Percentiles rank a stretch among this genome's conserved stretches.
phyloP scores from a whole-genome alignment of 495 filamentous ascomycete genomes.

The Melanomma pulvis-pyrius region DNA sequence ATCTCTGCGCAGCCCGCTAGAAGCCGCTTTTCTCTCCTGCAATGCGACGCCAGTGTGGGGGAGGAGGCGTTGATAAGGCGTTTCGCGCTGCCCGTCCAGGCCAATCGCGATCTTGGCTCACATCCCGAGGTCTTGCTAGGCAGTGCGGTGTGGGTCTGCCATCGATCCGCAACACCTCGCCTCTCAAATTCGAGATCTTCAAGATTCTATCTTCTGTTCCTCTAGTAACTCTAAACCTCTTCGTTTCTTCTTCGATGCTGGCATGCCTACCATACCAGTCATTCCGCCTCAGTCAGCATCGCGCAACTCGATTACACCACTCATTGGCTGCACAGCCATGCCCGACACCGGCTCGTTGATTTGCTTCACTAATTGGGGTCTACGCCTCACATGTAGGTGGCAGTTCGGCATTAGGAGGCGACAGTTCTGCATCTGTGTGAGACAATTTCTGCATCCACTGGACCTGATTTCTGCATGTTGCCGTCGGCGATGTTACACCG shows the following conservation, averaged over 20 bases:
- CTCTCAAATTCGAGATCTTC: neutral
- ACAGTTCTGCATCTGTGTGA: no score
- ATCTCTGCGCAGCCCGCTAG: conserved; percentile 7
- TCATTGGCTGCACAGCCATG: neutral
- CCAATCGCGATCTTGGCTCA: neutral
- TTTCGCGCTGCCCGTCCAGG: neutral
- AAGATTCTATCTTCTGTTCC: no score
- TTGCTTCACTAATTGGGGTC: conserved; percentile 1
- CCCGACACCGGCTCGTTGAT: conserved; percentile 5
- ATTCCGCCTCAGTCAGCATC: neutral
- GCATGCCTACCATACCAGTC: neutral
- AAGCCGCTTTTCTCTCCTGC: conserved; percentile 1
- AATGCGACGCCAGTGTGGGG: conserved; percentile 10
- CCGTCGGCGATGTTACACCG: conserved; percentile 3
- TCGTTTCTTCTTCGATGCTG: neutral
- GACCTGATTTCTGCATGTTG: conserved; percentile 5
- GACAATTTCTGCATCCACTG: neutral
- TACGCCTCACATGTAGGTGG: neutral
- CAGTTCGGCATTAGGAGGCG: no score
- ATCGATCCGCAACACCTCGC: neutral
- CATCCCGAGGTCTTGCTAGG: neutral
- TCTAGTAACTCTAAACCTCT: neutral
- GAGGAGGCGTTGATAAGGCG: conserved; percentile 17
- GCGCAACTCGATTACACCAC: neutral
- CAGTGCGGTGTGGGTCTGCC: neutral